Conservation (phyloP, 2,329 filamentous ascomycete species). For the Alternaria ethzedia region DNA sequence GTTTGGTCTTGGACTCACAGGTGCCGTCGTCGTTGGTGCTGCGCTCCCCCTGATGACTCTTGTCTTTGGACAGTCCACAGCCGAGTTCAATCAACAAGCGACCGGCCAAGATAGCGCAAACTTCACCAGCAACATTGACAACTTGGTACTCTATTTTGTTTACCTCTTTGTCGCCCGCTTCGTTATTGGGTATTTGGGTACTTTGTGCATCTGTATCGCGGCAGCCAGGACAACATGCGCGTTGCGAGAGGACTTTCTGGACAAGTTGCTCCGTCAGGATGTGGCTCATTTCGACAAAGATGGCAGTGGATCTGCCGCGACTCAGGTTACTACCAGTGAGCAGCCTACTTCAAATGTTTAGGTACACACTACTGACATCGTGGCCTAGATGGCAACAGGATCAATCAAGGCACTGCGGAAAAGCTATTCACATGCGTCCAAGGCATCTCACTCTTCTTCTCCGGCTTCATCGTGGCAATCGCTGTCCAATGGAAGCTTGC, state of each 20-base stretch:
- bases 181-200: conserved; percentile 76
- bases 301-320: conserved; percentile 21
- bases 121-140: conserved; percentile 13
- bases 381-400: conserved; percentile 14
- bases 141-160: conserved; percentile 31
- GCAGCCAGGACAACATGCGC: conserved; percentile 53
- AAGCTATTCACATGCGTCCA: conserved; percentile 52
- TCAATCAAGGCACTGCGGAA: conserved; percentile 28
- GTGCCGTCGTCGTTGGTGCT: conserved; percentile 70
- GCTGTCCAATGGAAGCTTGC: conserved; percentile 91
- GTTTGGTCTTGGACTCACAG: conserved; percentile 6
- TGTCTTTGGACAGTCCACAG: conserved; percentile 26
- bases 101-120: conserved; percentile 6
- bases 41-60: conserved; percentile 76
- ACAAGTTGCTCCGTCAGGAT: conserved; percentile 47
- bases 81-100: conserved; percentile 19
- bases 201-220: conserved; percentile 79
- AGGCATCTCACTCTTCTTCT: conserved; percentile 62
- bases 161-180: conserved; percentile 27
- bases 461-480: conserved; percentile 92
- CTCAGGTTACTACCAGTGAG: conserved; percentile 20
- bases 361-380: background rate
- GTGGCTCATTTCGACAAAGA: conserved; percentile 32
- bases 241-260: conserved; percentile 65
- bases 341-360: background rate